A percentile compares a stretch with the other conserved stretches of the same genome.
Conservation (phyloP, 1,139 yeast species). For the Diutina ranongensis region DNA sequence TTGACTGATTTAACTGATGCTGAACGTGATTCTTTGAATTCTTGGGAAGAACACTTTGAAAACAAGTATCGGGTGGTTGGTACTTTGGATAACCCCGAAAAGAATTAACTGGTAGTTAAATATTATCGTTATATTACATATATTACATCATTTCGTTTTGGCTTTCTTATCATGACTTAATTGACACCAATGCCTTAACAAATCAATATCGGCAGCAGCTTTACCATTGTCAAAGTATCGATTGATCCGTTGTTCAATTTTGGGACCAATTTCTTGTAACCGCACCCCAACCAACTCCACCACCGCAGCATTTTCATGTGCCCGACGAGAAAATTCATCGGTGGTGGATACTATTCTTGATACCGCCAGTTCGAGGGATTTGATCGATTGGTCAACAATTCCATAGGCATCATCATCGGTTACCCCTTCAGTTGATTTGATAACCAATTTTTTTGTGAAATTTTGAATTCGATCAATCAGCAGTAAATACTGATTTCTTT, state of each 20-base stretch:
- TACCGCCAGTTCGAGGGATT: not conserved
- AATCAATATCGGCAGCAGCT: not conserved
- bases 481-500: not conserved
- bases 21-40: conserved; percentile 62
- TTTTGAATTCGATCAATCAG: not conserved
- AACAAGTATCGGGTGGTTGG: conserved; percentile 71
- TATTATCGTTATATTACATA: not conserved
- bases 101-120: not conserved
- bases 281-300: not conserved
- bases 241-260: not conserved
- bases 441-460: not conserved
- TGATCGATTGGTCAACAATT: too few relatives aligned
- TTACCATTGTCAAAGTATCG: not conserved
- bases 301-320: not conserved
- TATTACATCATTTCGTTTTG: not conserved
- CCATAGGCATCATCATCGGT: too few relatives aligned
- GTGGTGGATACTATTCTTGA: not conserved
- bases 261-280: not conserved
- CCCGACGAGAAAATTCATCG: not conserved
- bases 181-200: not conserved
- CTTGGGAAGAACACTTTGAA: conserved; percentile 79
- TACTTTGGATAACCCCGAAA: conserved; percentile 16
- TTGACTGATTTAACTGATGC: conserved; percentile 47
- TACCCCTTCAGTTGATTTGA: too few relatives aligned
- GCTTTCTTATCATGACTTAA: not conserved